phyloP scores from a whole-genome alignment of 2,329 filamentous ascomycete genomes.

The Trichoderma hamatum region DNA sequence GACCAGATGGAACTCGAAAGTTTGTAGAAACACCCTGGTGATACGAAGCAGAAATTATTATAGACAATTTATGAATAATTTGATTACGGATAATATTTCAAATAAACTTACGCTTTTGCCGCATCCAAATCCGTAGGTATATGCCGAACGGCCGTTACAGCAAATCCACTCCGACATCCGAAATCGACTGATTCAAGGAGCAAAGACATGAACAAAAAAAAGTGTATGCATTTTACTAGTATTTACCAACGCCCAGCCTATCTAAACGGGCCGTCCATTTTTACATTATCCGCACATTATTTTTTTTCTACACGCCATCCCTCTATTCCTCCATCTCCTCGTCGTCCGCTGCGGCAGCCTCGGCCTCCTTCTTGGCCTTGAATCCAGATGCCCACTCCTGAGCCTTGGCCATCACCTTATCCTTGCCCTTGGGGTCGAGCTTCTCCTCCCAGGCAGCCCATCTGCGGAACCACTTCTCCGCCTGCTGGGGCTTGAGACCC shows the following conservation, averaged over 20 bases:
- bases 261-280: constrained; percentile 2
- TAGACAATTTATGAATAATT: background rate
- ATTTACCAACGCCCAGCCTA: constrained; percentile 24
- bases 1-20: background rate
- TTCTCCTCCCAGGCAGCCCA: constrained; percentile 89
- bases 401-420: constrained; percentile 71
- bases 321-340: constrained; percentile 43
- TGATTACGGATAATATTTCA: background rate
- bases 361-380: constrained; percentile 50
- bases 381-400: constrained; percentile 67
- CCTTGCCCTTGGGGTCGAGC: constrained; percentile 66
- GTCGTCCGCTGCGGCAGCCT: constrained; percentile 39
- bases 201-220: background rate
- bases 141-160: background rate
- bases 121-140: background rate
- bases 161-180: constrained; percentile 20
- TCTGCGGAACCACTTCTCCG: constrained; percentile 85
- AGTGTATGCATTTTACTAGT: constrained; percentile 10
- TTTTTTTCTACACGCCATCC: background rate
- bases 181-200: background rate
- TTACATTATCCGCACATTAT: constrained; percentile 9
- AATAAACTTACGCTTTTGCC: background rate
- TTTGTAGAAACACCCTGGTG: background rate
- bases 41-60: background rate
- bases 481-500: constrained; percentile 78